phyloP scores from a whole-genome alignment of 306 rosid genomes.

The Neltuma alba region DNA sequence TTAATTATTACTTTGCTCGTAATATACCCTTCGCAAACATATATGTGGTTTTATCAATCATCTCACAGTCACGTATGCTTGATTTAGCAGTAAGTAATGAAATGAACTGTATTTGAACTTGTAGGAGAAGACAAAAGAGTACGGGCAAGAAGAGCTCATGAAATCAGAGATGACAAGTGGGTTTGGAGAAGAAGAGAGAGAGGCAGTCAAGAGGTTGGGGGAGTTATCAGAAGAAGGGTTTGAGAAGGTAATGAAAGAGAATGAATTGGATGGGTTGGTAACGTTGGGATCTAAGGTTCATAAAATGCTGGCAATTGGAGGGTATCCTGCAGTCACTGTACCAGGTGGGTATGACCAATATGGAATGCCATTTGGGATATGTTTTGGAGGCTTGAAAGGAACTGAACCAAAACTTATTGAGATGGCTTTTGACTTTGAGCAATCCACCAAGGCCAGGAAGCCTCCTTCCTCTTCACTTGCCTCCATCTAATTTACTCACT shows the following conservation, averaged over 20 bases:
- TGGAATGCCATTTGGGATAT: constrained; percentile 52
- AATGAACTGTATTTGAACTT: neutral
- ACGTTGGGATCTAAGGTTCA: constrained; percentile 31
- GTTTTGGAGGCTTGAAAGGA: constrained; percentile 56
- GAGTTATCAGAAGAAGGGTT: constrained; percentile 51
- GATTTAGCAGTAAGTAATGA: neutral
- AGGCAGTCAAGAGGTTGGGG: constrained; percentile 40
- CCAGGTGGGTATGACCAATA: constrained; percentile 50
- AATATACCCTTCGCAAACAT: too few relatives aligned
- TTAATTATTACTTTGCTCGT: neutral
- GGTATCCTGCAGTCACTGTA: constrained; percentile 56
- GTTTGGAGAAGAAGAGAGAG: constrained; percentile 42
- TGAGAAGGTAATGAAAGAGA: constrained; percentile 51
- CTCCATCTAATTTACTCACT: neutral
- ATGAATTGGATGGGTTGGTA: constrained; percentile 57
- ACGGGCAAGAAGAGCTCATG: constrained; percentile 45
- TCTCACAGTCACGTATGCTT: too few relatives aligned
- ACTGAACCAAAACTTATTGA: constrained; percentile 51
- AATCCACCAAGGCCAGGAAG: constrained; percentile 51
- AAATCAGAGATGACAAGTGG: constrained; percentile 54
- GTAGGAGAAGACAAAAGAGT: constrained; percentile 53
- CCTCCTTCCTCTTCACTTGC: constrained; percentile 29
- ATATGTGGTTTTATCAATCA: too few relatives aligned
- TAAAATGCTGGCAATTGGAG: constrained; percentile 48
- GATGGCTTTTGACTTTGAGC: constrained; percentile 65